Percentiles rank a stretch among this genome's conserved stretches.
phyloP scores from a whole-genome alignment of 768 basidiomycete genomes.

The Rhodotorula diobovata region DNA sequence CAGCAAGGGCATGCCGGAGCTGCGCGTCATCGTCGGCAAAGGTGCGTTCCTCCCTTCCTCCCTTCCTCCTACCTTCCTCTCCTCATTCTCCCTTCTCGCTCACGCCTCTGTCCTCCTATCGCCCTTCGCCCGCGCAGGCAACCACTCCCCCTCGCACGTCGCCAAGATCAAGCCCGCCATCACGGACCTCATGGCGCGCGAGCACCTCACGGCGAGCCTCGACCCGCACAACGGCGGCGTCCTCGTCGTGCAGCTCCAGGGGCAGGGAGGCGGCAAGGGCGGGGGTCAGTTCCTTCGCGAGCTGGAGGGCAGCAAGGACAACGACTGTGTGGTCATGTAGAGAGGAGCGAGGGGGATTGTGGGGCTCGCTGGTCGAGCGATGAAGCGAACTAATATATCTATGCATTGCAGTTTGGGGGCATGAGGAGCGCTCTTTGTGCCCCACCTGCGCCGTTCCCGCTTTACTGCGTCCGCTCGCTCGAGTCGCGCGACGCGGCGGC shows the following conservation, averaged over 20 bases:
- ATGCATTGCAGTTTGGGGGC: too few relatives aligned
- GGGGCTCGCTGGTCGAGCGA: background rate
- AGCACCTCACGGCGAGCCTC: slow-evolving; percentile 60
- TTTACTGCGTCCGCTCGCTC: too few relatives aligned
- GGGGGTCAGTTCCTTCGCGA: slow-evolving; percentile 27
- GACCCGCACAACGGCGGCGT: slow-evolving; percentile 82
- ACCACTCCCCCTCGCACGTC: slow-evolving; percentile 69
- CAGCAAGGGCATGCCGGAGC: slow-evolving; percentile 58
- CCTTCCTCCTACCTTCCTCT: too few relatives aligned
- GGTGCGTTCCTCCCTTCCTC: slow-evolving; percentile 8
- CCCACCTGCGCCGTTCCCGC: too few relatives aligned
- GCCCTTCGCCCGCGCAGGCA: slow-evolving; percentile 56
- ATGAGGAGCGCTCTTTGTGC: too few relatives aligned
- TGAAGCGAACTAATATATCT: too few relatives aligned
- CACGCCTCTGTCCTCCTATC: too few relatives aligned
- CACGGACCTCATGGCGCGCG: slow-evolving; percentile 75
- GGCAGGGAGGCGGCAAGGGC: slow-evolving; percentile 40
- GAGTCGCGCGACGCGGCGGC: too few relatives aligned
- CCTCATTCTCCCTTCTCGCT: too few relatives aligned
- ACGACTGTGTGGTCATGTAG: slow-evolving; percentile 36
- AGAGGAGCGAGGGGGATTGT: too few relatives aligned
- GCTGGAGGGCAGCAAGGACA: slow-evolving; percentile 15
- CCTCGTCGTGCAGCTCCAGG: slow-evolving; percentile 67
- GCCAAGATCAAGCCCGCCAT: slow-evolving; percentile 91
- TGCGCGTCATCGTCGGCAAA: slow-evolving; percentile 76